Evolutionary conservation across 2,329 filamentous ascomycete genomes (phyloP).

Genomic region (Ophiocordyceps camponoti-floridani): DNA sequence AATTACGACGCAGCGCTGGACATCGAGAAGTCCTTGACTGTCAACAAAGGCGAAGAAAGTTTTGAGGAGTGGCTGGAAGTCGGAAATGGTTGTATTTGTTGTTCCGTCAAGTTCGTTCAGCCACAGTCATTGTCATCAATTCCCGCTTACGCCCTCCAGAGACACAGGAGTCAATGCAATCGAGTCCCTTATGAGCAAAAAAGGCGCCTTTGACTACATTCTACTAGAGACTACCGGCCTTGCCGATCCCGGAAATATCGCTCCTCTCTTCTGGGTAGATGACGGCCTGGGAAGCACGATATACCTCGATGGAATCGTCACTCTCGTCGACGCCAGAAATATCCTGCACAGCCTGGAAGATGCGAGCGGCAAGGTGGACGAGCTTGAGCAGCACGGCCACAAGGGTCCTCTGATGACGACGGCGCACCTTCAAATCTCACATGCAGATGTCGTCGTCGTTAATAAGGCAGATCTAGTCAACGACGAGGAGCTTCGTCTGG

Average conservation of each 20-base stretch:
- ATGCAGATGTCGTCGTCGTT: conserved; percentile 85
- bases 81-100: conserved; percentile 94
- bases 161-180: conserved; percentile 89
- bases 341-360: conserved; percentile 71
- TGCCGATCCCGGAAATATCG: conserved; percentile 88
- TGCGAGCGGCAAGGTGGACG: conserved; percentile 32
- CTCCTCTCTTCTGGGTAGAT: conserved; percentile 94
- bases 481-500: conserved; percentile 45
- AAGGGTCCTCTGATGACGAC: conserved; percentile 64
- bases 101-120: conserved; percentile 64
- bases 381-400: conserved; percentile 31
- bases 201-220: conserved; percentile 92
- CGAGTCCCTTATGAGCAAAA: conserved; percentile 86
- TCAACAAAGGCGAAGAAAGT: conserved; percentile 66
- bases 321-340: conserved; percentile 88
- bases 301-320: conserved; percentile 92
- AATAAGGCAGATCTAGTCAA: conserved; percentile 85
- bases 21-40: conserved; percentile 88
- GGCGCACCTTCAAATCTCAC: conserved; percentile 89
- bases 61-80: conserved; percentile 92
- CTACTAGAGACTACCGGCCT: conserved; percentile 90
- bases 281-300: conserved; percentile 89
- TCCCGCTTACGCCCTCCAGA: conserved; percentile 21
- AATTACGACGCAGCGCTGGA: conserved; percentile 48
- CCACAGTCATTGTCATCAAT: neutral